Evolutionary conservation across 2,329 filamentous ascomycete species (phyloP).

Genomic region (Fusarium sp.): DNA sequence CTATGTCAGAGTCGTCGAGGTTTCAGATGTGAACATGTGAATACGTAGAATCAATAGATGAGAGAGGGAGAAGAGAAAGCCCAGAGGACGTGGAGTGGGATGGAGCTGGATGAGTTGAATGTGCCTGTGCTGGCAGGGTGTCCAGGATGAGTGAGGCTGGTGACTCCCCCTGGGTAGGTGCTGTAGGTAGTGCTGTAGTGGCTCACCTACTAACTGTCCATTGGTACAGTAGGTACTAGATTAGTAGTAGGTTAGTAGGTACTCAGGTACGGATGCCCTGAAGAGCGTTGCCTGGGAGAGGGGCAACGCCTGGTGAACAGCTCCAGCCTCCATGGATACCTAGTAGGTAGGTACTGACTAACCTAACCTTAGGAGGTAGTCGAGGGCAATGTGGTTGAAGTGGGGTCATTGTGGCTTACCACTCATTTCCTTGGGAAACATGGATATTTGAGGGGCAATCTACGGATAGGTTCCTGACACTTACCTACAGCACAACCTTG

Average conservation of each 20-base stretch:
- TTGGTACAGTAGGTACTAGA: neutral
- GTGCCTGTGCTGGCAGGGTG: constrained; percentile 13
- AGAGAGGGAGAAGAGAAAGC: constrained; percentile 40
- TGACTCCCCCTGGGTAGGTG: neutral
- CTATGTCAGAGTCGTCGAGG: constrained; percentile 34
- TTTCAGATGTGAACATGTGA: constrained; percentile 40
- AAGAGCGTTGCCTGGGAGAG: constrained; percentile 19
- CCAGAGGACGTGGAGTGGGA: constrained; percentile 35
- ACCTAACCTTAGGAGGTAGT: neutral
- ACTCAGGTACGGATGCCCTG: constrained; percentile 26
- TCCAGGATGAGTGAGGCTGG: constrained; percentile 21
- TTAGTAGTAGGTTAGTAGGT: neutral
- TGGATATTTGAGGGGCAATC: constrained; percentile 20
- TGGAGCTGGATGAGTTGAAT: constrained; percentile 38
- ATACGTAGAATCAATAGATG: constrained; percentile 45
- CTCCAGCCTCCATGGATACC: neutral
- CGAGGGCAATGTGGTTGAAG: constrained; percentile 25
- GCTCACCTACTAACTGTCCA: neutral
- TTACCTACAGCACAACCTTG: constrained; percentile 14
- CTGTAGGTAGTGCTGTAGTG: neutral
- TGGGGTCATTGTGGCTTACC: constrained; percentile 32
- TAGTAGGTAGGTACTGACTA: too few relatives aligned
- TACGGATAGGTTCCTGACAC: neutral
- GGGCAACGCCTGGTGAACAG: constrained; percentile 15
- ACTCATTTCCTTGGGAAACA: constrained; percentile 28